These are phyloP conservation scores for Heliamphora ciliata DNA, from an alignment of 179 eudicot species.

Conservation along the genomic window DNA sequence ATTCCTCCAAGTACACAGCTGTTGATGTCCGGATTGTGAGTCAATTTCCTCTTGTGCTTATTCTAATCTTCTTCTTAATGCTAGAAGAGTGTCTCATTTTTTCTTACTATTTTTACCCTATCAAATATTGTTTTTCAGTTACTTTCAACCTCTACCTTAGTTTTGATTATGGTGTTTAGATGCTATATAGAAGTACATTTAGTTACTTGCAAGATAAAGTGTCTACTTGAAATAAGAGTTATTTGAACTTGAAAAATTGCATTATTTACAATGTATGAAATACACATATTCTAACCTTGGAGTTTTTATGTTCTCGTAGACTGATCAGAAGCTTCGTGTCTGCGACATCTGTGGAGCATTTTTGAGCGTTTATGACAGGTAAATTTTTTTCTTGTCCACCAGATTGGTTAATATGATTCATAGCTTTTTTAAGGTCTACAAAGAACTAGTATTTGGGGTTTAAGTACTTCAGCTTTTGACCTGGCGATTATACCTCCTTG, in stretches of 20 bases:
- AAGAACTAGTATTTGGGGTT: slow-evolving; percentile 44
- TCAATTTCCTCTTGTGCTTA: slow-evolving; percentile 13
- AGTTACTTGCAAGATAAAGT: background rate
- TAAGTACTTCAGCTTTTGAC: slow-evolving; percentile 75
- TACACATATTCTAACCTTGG: slow-evolving; percentile 8
- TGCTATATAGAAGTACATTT: too few relatives aligned
- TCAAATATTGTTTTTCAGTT: background rate
- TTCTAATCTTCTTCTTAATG: background rate
- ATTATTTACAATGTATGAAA: background rate
- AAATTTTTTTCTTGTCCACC: slow-evolving; percentile 17
- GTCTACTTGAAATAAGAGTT: background rate
- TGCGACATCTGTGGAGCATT: slow-evolving; percentile 99
- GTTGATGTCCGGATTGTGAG: slow-evolving; percentile 95
- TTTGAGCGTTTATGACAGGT: slow-evolving; percentile 98
- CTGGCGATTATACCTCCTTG: slow-evolving; percentile 87
- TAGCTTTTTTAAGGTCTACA: slow-evolving; percentile 31
- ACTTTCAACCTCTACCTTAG: background rate
- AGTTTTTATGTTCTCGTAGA: slow-evolving; percentile 37
- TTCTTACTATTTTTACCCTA: background rate
- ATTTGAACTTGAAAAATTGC: background rate
- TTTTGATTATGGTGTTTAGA: background rate
- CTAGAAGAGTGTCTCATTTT: background rate
- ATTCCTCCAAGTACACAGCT: slow-evolving; percentile 72
- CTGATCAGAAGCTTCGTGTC: slow-evolving; percentile 98
- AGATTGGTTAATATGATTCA: background rate